Evolutionary conservation across 371 early-diverging fungal species (phyloP).

Genomic region (Lichtheimia ramosa): DNA sequence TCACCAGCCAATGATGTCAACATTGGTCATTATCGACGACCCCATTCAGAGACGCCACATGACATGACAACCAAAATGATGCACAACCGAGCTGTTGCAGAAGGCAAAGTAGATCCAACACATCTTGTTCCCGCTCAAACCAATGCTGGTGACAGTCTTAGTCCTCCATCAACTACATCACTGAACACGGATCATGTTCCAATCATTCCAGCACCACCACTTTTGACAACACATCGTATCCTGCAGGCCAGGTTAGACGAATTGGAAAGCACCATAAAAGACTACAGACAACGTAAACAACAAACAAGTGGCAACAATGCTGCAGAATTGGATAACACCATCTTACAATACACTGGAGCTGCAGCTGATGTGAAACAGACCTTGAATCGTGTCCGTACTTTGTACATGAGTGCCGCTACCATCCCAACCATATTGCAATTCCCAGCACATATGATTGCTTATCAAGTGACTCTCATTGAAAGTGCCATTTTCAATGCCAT

Average conservation of each 20-base stretch:
- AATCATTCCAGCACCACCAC: slow-evolving; percentile 54
- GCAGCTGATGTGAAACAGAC: slow-evolving; percentile 51
- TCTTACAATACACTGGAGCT: slow-evolving; percentile 36
- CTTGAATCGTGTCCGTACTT: slow-evolving; percentile 53
- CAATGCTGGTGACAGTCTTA: slow-evolving; percentile 41
- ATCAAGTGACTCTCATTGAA: slow-evolving; percentile 74
- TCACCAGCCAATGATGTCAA: neutral
- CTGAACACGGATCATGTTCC: slow-evolving; percentile 42
- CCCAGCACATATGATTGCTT: slow-evolving; percentile 67
- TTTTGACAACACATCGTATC: slow-evolving; percentile 52
- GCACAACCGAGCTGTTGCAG: slow-evolving; percentile 10
- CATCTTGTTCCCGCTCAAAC: slow-evolving; percentile 49
- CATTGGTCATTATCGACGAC: neutral
- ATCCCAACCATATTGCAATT: slow-evolving; percentile 64
- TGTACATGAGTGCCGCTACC: slow-evolving; percentile 60
- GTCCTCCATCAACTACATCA: slow-evolving; percentile 23
- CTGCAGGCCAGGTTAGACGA: slow-evolving; percentile 38
- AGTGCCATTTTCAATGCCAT: slow-evolving; percentile 68
- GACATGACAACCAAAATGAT: neutral
- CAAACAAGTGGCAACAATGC: slow-evolving; percentile 21
- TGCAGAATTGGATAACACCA: slow-evolving; percentile 41
- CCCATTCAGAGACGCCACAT: neutral
- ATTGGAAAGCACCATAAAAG: slow-evolving; percentile 30
- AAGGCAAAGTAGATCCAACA: slow-evolving; percentile 43
- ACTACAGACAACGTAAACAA: slow-evolving; percentile 26